Evolutionary conservation across 225 moss, liverwort and hornwort species (phyloP), one percentile per base, ranked within the genome.

Genomic region (Thuidium tamariscinum): DNA sequence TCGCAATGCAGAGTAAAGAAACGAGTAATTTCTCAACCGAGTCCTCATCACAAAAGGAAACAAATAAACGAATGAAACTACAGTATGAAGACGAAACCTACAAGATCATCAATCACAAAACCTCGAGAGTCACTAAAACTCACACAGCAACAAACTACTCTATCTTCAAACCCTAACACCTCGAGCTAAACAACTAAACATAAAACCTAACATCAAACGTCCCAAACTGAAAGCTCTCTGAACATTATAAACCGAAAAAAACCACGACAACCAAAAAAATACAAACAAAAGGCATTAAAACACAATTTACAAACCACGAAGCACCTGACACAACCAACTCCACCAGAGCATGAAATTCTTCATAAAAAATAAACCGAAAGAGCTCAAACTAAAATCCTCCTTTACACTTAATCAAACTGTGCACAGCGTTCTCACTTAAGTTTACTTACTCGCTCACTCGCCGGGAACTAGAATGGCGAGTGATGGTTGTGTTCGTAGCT

Each of bases 101-200:
- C 80, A 74, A 65, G 18, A 65, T 78, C 78, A 29, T 46, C 73
- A 65, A 51, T 70, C 75, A 42, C 34, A 29, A 46, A 61, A 86
- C 39, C 83, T 88, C 75, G 34, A 83, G 64, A 51, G 49, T 72
- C 84, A 78, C 71, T 82, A 59, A 81, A 46, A 21, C 71, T 72
- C 78, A 71, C 77, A 79, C 15, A 52, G 34, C 13, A 57, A 46
- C 71, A 41, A 56, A 78, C 57, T 73, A 63, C 74, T 88, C 83
- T 49, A 34, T 34, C 25, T 65, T 27, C 76, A 83, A 91, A 88
- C 91, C 89, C 91, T 91, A 91, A 83, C 80, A 70, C 80, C 20
- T 75, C 46, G 71, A 81, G 61, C 52, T 5, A 20, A 75, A 52
- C 39, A 83, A 70, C 67, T 26, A 26, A 77, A 85, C 82, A 63